Conservation (phyloP, 1,139 yeast species). For the Candida labiduridarum region DNA sequence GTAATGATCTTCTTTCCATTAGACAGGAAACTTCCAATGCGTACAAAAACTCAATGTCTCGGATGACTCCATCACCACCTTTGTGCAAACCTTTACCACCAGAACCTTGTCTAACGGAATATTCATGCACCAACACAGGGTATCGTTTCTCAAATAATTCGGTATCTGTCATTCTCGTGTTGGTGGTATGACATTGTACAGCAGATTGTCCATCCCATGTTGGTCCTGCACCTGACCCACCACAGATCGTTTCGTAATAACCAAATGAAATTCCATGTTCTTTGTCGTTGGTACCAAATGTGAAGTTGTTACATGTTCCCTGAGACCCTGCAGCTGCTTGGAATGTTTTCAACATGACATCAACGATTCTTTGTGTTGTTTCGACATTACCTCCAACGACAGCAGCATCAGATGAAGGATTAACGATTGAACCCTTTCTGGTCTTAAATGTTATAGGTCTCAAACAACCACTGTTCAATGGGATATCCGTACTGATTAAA, state of each 20-base stretch:
- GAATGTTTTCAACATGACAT: slow-evolving; percentile 75
- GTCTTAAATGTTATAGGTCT: slow-evolving; percentile 67
- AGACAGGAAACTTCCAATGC: slow-evolving; percentile 46
- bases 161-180: slow-evolving; percentile 51
- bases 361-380: slow-evolving; percentile 82
- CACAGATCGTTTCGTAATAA: slow-evolving; percentile 52
- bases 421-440: slow-evolving; percentile 68
- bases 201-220: slow-evolving; percentile 52
- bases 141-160: slow-evolving; percentile 51
- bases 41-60: slow-evolving; percentile 49
- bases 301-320: slow-evolving; percentile 52
- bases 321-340: slow-evolving; percentile 66
- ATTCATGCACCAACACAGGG: slow-evolving; percentile 48
- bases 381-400: slow-evolving; percentile 91
- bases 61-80: slow-evolving; percentile 50
- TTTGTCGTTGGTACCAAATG: slow-evolving; percentile 47
- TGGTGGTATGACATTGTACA: slow-evolving; percentile 52
- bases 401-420: slow-evolving; percentile 78
- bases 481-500: slow-evolving; percentile 75
- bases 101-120: slow-evolving; percentile 38
- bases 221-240: slow-evolving; percentile 54
- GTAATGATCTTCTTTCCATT: slow-evolving; percentile 47
- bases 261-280: slow-evolving; percentile 43
- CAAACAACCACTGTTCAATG: slow-evolving; percentile 83
- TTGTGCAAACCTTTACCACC: slow-evolving; percentile 46